Percentiles rank a stretch among this genome's conserved stretches.
phyloP scores from a whole-genome alignment of 257 asterid genomes.

The Mentha longifolia region DNA sequence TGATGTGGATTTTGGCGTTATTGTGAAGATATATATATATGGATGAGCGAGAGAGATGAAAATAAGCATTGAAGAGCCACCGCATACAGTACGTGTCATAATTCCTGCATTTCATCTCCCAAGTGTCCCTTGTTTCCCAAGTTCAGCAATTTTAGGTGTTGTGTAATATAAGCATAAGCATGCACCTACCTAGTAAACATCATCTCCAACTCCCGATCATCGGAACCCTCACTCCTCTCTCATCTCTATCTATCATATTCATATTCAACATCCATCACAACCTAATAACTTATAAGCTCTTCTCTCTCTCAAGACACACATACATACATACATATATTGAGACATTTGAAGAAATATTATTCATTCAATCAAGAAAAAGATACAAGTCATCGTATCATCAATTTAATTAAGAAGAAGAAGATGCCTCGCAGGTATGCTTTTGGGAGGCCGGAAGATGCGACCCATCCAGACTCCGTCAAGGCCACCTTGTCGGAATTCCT shows the following conservation, averaged over 20 bases:
- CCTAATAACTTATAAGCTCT: too few relatives aligned
- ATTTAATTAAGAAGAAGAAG: not conserved
- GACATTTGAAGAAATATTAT: too few relatives aligned
- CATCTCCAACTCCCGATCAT: too few relatives aligned
- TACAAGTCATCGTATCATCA: too few relatives aligned
- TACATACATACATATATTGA: not conserved
- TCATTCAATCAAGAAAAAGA: too few relatives aligned
- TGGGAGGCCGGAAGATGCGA: slow-evolving; percentile 90
- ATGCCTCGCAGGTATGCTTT: slow-evolving; percentile 79
- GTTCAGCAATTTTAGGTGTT: not conserved
- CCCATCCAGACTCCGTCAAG: slow-evolving; percentile 83
- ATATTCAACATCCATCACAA: too few relatives aligned
- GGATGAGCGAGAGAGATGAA: not conserved
- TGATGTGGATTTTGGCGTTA: not conserved
- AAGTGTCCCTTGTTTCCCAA: slow-evolving; percentile 57
- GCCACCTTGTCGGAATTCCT: slow-evolving; percentile 86
- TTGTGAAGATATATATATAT: too few relatives aligned
- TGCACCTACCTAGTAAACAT: too few relatives aligned
- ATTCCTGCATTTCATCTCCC: slow-evolving; percentile 67
- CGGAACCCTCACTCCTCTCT: too few relatives aligned
- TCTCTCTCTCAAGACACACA: too few relatives aligned
- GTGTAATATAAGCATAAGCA: not conserved
- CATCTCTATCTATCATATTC: too few relatives aligned
- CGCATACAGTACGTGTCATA: slow-evolving; percentile 72
- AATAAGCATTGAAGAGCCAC: slow-evolving; percentile 28